Evolutionary conservation across 345 rosid species (phyloP).

Genomic region (Carallia pectinifolia): DNA sequence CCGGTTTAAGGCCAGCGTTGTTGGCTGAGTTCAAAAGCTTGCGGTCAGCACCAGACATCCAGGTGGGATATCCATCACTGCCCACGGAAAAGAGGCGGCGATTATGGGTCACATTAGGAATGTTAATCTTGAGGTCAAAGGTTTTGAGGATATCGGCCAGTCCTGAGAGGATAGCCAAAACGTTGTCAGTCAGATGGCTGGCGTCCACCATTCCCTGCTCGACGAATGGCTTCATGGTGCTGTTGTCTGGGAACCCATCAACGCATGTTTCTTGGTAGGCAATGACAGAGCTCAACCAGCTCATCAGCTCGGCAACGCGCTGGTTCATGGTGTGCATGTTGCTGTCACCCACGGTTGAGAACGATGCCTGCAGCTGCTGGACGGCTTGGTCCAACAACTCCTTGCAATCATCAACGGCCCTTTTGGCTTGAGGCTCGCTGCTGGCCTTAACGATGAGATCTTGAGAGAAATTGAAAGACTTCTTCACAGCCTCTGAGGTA

Average conservation of each 20-base stretch:
- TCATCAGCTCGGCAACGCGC: constrained; percentile 3
- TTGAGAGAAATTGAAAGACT: constrained; percentile 4
- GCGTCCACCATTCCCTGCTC: not conserved
- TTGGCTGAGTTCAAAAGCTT: constrained; percentile 46
- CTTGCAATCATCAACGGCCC: constrained; percentile 19
- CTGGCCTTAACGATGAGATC: constrained; percentile 3
- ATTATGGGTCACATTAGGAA: constrained; percentile 12
- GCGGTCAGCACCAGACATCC: constrained; percentile 63
- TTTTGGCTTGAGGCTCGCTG: not conserved
- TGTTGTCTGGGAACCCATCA: constrained; percentile 9
- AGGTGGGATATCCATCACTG: constrained; percentile 43
- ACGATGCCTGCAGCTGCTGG: constrained; percentile 9
- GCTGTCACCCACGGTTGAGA: constrained; percentile 1
- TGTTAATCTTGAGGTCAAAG: constrained; percentile 26
- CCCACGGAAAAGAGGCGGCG: constrained; percentile 41
- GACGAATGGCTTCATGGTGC: constrained; percentile 1
- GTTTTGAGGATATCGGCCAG: constrained; percentile 35
- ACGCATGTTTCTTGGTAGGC: constrained; percentile 21
- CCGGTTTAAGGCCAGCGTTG: constrained; percentile 35
- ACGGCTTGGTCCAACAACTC: constrained; percentile 8
- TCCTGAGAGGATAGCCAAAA: constrained; percentile 13
- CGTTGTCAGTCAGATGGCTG: constrained; percentile 16
- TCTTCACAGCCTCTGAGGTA: constrained; percentile 2
- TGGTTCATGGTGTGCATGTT: not conserved
- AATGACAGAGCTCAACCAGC: constrained; percentile 14